Percentiles rank a stretch among this genome's conserved stretches.
These are phyloP conservation scores for Furcasterigmium sp. DNA, from an alignment of 2,329 filamentous ascomycete genomes.

Conservation along the genomic window DNA sequence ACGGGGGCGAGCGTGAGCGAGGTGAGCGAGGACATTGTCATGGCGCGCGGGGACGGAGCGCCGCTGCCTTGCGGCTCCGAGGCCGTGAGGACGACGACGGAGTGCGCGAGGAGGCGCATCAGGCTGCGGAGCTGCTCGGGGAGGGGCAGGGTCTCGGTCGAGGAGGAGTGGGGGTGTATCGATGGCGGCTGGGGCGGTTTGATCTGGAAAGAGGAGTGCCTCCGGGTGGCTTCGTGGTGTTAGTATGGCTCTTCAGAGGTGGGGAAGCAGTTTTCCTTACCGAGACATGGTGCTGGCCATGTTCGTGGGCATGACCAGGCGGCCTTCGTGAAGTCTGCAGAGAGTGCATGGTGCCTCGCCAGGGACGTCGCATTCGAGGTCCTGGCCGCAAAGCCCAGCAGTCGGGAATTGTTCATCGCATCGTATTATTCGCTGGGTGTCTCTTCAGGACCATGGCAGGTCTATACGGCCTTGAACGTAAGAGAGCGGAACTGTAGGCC, in stretches of 20 bases:
- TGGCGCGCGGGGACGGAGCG: slow-evolving; percentile 32
- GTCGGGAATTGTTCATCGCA: slow-evolving; percentile 25
- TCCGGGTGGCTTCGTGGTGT: background rate
- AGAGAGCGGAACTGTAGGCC: background rate
- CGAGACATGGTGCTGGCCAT: too few species aligned
- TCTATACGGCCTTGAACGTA: background rate
- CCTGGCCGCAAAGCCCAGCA: slow-evolving; percentile 21
- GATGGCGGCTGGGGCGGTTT: slow-evolving; percentile 24
- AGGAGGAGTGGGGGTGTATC: slow-evolving; percentile 22
- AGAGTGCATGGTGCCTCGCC: background rate
- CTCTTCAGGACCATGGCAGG: background rate
- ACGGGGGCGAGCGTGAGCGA: slow-evolving; percentile 46
- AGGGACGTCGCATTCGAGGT: slow-evolving; percentile 7
- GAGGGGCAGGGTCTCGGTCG: slow-evolving; percentile 18
- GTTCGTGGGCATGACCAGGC: background rate
- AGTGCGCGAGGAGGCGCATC: slow-evolving; percentile 49
- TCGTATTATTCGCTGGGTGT: background rate
- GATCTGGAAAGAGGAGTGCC: slow-evolving; percentile 4
- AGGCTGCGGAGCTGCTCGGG: slow-evolving; percentile 44
- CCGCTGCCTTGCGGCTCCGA: slow-evolving; percentile 18
- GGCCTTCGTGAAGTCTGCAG: background rate
- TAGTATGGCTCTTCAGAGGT: background rate
- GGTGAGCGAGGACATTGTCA: slow-evolving; percentile 58
- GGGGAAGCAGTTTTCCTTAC: background rate
- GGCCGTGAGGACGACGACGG: slow-evolving; percentile 51